These are phyloP conservation scores for Inonotus obliquus DNA, from an alignment of 1,284 basidiomycete species.

Conservation along the genomic window DNA sequence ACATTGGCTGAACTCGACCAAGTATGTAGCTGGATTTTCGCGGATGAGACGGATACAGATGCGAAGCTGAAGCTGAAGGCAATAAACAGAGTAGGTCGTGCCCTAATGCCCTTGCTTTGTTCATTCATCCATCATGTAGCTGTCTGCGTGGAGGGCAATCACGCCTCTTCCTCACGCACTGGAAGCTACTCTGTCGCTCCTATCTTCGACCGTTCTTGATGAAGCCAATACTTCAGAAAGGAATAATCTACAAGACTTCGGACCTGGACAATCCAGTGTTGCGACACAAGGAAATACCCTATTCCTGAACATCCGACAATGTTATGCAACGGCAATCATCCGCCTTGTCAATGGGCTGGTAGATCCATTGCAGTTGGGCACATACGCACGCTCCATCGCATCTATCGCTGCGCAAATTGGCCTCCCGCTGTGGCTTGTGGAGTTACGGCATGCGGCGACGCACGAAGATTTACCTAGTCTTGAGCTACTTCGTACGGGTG, in stretches of 20 bases:
- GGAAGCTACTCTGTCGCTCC: conserved; percentile 65
- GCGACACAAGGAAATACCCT: conserved; percentile 20
- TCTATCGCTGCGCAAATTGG: conserved; percentile 84
- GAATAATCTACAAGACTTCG: not conserved
- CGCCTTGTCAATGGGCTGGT: conserved; percentile 93
- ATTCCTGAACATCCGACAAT: conserved; percentile 51
- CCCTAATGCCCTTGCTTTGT: conserved; percentile 14
- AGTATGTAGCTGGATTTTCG: conserved; percentile 77
- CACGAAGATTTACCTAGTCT: conserved; percentile 94
- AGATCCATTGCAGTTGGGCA: conserved; percentile 87
- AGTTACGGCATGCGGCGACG: conserved; percentile 90
- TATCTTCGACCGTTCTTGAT: conserved; percentile 59
- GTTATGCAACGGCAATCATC: conserved; percentile 75
- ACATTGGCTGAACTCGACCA: conserved; percentile 72
- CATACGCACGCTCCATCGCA: conserved; percentile 86
- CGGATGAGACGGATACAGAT: conserved; percentile 55
- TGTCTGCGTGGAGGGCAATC: conserved; percentile 71
- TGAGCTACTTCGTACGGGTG: conserved; percentile 71
- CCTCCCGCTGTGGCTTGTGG: conserved; percentile 88
- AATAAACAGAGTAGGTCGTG: conserved; percentile 60
- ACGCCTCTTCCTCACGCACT: conserved; percentile 70
- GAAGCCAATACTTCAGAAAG: not conserved
- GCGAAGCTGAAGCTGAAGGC: conserved; percentile 58
- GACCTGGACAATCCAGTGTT: not conserved
- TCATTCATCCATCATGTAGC: conserved; percentile 36